Base-by-base conservation (phyloP, 352 stramenopile genomes). In the Phytopythium helicoides region DNA sequence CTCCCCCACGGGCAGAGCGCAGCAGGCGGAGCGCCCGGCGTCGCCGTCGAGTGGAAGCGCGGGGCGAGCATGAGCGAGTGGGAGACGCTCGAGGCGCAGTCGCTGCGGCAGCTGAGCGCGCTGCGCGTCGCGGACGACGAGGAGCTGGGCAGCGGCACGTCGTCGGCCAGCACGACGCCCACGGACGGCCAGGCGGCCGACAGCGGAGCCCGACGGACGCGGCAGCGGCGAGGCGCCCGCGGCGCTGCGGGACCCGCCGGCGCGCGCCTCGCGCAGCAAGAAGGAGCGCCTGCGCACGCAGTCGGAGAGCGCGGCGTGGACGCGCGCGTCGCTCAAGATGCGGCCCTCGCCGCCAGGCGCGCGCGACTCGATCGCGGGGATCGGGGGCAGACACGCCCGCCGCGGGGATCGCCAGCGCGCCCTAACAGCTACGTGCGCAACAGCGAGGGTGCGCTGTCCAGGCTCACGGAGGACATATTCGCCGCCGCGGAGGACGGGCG, bases 211-310 rank as follows among this genome's bases (percentile, higher is more conserved):
- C 28, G 47, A n/a, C 37, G 18, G 65, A 58, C 42, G 64, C 52
- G 18, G 64, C 55, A 10, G 65, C 42, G 54, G 64, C 23, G 70
- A 73, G 19, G 19, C 48, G 0, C 37, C 56, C 19, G 52, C 54
- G 18, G 25, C 50, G 37, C 38, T 55, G 35, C 53, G 51, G 15
- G 46, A 48, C 11, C 50, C 46, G 50, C n/a, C 26, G 3, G 14
- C 8, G 21, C 28, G 47, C 7, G 14, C 35, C 15, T 22, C 47
- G 19, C 31, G 47, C 12, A 22, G 47, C 51, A 71, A 73, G 45
- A 88, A 90, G 54, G 75, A 81, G 58, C 73, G 80, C 19, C 41
- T 81, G 38, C 81, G 81, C n/a, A 92, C 81, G 19, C 81, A 90
- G 59, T 90, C 79, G 0, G 81, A 92, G 52, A 83, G 81, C 40